Conservation (phyloP, 2,329 filamentous ascomycete species). For the Cordyceps cateniannulata region DNA sequence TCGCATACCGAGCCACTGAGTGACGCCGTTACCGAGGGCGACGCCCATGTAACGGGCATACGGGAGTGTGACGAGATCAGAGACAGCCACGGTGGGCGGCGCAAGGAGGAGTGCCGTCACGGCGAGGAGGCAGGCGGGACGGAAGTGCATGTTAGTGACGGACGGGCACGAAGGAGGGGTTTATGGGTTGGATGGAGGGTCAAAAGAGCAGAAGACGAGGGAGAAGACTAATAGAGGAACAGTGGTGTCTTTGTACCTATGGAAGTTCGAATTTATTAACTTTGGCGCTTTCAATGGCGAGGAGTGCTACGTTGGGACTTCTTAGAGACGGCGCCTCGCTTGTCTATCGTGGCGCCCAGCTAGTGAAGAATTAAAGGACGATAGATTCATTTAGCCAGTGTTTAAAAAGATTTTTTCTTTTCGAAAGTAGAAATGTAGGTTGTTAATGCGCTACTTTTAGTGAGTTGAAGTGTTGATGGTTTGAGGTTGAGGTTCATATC, state of each 20-base stretch:
- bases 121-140: background rate
- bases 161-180: background rate
- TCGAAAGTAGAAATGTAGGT: too few relatives aligned
- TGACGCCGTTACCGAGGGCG: slow-evolving; percentile 48
- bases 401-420: too few relatives aligned
- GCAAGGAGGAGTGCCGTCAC: background rate
- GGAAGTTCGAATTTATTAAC: too few relatives aligned
- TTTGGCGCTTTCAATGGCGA: background rate
- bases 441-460: too few relatives aligned
- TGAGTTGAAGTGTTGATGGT: too few relatives aligned
- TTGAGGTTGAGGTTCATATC: too few relatives aligned
- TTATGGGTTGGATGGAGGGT: too few relatives aligned
- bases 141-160: background rate
- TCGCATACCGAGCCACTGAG: slow-evolving; percentile 68
- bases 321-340: background rate
- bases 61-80: background rate
- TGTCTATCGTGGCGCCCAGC: background rate
- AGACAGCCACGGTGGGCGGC: background rate
- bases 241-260: too few relatives aligned
- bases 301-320: background rate
- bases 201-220: too few relatives aligned
- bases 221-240: too few relatives aligned
- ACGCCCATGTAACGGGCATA: slow-evolving; percentile 62
- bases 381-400: background rate
- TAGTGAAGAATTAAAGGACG: background rate